Evolutionary conservation across 768 basidiomycete species (phyloP), one percentile per base, ranked within the genome.

Genomic region (Phaeotremella fagi): DNA sequence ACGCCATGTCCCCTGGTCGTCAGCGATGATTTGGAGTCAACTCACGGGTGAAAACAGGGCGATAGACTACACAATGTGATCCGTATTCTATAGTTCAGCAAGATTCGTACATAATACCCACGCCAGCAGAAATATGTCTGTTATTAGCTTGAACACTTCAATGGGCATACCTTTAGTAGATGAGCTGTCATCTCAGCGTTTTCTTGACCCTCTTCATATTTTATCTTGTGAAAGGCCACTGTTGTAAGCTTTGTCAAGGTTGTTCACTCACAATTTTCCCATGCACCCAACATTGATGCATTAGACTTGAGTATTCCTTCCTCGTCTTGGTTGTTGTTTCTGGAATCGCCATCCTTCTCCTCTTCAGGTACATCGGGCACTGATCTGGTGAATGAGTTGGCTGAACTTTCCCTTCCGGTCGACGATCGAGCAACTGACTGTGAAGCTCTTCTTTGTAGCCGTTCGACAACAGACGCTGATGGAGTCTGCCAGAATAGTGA

Each of bases 41-140:
- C 54, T 42, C 37, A 55, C 60, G 55, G 7, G 57, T 52, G 47
- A 61, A 61, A 36, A 61, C 55, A 28, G 55, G 55, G 7, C 55
- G 51, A 43, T 61, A 61, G 24, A 61, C 60, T 3, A 54, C 52
- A 20, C 60, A 61, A 29, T 61, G 60, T 5, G 46, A 47, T 3
- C 55, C 60, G 35, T 61, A 61, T 52, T 55, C 59, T 61, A 6
- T 5, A 52, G 16, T 7, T 33, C 31, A 33, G 31, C 16, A 33
- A 7, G 31, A 33, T 7, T 33, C 31, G 38, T 29, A 15, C 15
- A 25, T 20, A n/a, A 20, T 22, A 33, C 31, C 16, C 31, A 33
- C 31, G 31, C 31, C 31, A 33, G 16, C 31, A 33, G 31, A 33
- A 33, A 33, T 33, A 33, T 7, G 31, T 33, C 31, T 33, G 16